Evolutionary conservation across 768 basidiomycete genomes (phyloP), one percentile per base, ranked within the genome.

Genomic region (Xerocomus spinulosus): DNA sequence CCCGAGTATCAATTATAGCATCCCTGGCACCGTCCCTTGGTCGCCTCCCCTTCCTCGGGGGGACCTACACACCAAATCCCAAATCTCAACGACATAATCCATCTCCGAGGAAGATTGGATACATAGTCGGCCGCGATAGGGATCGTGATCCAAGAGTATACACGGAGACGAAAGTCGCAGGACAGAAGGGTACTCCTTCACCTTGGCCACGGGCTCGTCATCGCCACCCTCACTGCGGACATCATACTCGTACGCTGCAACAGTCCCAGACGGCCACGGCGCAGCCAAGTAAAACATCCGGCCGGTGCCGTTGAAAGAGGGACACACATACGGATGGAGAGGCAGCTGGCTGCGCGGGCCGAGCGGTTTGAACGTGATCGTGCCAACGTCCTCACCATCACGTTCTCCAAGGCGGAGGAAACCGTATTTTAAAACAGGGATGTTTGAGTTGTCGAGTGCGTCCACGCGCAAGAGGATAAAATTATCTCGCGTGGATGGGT

Each of bases 51-150:
- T 5, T 10, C 26, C 26, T 5, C 20, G 21, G 3, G 21, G 8
- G 13, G 30, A 34, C 15, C 25, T 55, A 49, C 7, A 44, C 44
- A 17, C 34, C 53, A 28, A 60, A 44, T 62, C 60, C 13, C 42
- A 34, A 20, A 62, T 23, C 37, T 60, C 50, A 9, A 60, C 44
- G 15, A 43, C 28, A 2, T 33, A 28, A 14, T 45, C 30, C 36
- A 20, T 42, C 15, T 28, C 10, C 44, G 36, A 28, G 5, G 4
- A 0, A 20, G 9, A 42, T 26, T 14, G 42, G 2, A 62, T 13
- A 21, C 54, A 59, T n/a, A 61, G 30, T 29, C 49, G 47, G 2
- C 59, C 60, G 0, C 36, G 44, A 42, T 62, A 61, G 4, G 57
- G 49, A 44, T 61, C 60, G 34, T 56, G 62, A 41, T 62, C 56